Evolutionary conservation across 805 yeast species (phyloP), one percentile per base, ranked within the genome.

Genomic region (Saturnispora besseyi): DNA sequence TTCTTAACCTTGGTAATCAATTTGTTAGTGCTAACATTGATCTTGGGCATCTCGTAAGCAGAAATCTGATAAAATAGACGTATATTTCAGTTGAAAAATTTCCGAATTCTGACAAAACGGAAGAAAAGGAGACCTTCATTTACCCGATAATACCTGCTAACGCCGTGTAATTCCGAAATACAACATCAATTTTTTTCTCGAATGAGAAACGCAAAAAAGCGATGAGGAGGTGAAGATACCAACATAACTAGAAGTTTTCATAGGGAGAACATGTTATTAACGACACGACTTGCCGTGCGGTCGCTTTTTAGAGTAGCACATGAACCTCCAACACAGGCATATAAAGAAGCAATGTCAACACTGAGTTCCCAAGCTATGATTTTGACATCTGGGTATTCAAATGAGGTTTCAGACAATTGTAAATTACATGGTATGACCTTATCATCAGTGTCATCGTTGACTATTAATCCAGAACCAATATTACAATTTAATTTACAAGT

Each of bases 401-500:
- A 62, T 9, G 46, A 49, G 1, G 47, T 56, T 5, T 10, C n/a
- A n/a, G 51, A 55, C 6, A 51, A 56, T 47, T 32, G 60, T 43
- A 44, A 59, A 44, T 65, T 73, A 36, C 84, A 76, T 65, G 97
- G 97, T 0, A 79, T 87, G 72, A 88, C 97, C 0, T 70, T 91
- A 1, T 85, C 96, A 2, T 87, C 96, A 1, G 87, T 89, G 41
- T 78, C 87, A 11, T 89, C 97, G 1, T 68, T 91, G 12, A 81
- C 95, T 0, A 76, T 89, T 29, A 71, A 75, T 44, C 96, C 96
- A 0, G 72, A 72, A 12, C 95, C 96, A 1, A 66, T 90, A 48
- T 60, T 91, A 1, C 93, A 87, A 59, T 90, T 91, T 70, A 91
- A 91, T 62, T 69, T 91, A 36, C 95, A 87, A 64, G 69, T 81